Percentiles rank a stretch among this genome's conserved stretches.
Evolutionary conservation across 257 asterid genomes (phyloP).

Genomic region (Primulina huaijiensis): DNA sequence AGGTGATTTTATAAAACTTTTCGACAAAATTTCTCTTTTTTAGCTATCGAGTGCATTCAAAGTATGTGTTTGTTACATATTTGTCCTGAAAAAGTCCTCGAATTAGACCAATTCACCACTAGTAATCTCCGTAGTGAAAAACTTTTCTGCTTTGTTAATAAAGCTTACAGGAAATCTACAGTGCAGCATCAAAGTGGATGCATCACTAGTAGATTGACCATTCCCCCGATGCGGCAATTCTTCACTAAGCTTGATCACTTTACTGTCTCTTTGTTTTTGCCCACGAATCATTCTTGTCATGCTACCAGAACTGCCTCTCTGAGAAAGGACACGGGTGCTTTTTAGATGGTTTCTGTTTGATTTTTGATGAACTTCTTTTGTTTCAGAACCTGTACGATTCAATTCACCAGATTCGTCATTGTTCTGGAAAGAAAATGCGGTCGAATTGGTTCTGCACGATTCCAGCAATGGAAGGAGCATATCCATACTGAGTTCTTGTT

Average conservation of each 20-base stretch:
- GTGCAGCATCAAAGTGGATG: conserved; percentile 56
- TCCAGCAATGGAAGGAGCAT: conserved; percentile 86
- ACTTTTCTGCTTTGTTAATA: conserved; percentile 68
- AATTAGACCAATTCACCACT: conserved; percentile 27
- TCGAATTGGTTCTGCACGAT: conserved; percentile 54
- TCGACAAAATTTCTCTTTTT: neutral
- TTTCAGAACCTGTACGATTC: conserved; percentile 42
- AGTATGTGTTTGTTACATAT: neutral
- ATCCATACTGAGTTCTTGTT: conserved; percentile 94
- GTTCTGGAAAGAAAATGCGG: conserved; percentile 23
- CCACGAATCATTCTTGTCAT: conserved; percentile 36
- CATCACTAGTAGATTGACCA: conserved; percentile 37
- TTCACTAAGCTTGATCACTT: conserved; percentile 49
- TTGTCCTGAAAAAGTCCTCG: neutral
- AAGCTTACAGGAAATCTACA: conserved; percentile 69
- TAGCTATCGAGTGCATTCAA: neutral
- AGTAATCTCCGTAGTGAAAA: conserved; percentile 53
- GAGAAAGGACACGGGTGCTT: conserved; percentile 44
- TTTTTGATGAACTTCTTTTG: conserved; percentile 52
- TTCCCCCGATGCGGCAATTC: conserved; percentile 40
- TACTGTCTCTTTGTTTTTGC: conserved; percentile 59
- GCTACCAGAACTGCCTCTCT: conserved; percentile 38
- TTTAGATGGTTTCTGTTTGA: conserved; percentile 38
- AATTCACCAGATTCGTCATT: conserved; percentile 45
- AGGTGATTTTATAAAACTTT: neutral